Base-by-base conservation (phyloP, 805 yeast species). In the Candida multigemmis region DNA sequence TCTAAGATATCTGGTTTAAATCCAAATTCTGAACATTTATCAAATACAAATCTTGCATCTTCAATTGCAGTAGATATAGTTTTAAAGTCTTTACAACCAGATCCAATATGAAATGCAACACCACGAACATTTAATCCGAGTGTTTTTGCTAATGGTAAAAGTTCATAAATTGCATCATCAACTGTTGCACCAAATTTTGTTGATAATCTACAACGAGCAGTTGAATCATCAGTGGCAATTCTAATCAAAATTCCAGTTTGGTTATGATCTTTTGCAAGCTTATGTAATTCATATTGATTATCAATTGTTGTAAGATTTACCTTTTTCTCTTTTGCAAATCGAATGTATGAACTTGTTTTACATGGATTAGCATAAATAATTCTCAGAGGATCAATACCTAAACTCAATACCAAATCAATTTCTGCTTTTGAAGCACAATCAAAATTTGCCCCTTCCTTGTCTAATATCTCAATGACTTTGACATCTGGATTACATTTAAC, bases 321-420 rank as follows among this genome's bases (percentile, higher is more conserved):
- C 9, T 63, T 57, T 15, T 50, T 40, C 12, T 57, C 50, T n/a
- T 60, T 47, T 2, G 96, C 91, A 46, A 65, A 77, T 38, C 91
- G 68, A 33, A 89, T 60, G 39, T 76, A 84, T 12, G 94, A 80
- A 26, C 74, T 69, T n/a, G 87, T 75, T 56, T 89, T 89, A 56
- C 96, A 83, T 8, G 98, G 96, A 45, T 89, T 85, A 10, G 97
- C 96, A 53, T 84, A 89, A 30, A 91, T 70, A 44, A 89, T 80
- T 37, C 81, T 64, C 8, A 63, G 50, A 6, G 93, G 71, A 35
- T 59, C 58, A 25, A 79, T 72, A 6, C 89, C 89, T 33, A 77
- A 46, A 12, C 54, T 45, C 36, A 84, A 59, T 27, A 84, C 68
- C 23, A 60, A 56, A 29, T 77, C 77, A 43, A 89, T 84, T 57